phyloP scores from a whole-genome alignment of 768 basidiomycete species.

The Russula vinacea region DNA sequence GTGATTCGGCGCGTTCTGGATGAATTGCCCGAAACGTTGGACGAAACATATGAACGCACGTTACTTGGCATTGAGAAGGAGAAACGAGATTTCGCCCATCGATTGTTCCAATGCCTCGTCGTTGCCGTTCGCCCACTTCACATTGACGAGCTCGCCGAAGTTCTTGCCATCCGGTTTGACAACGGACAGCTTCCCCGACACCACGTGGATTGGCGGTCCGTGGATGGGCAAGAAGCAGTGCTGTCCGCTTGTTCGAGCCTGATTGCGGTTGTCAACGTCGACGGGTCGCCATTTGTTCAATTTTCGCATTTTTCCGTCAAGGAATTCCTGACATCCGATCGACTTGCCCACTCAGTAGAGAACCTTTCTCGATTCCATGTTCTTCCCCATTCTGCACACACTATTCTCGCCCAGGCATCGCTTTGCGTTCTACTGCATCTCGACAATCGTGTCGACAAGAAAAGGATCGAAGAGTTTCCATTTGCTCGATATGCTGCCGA shows the following conservation, averaged over 20 bases:
- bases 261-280: neutral
- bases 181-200: neutral
- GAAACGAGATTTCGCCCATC: slow-evolving; percentile 6
- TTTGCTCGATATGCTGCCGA: slow-evolving; percentile 2
- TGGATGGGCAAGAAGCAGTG: slow-evolving; percentile 8
- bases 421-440: slow-evolving; percentile 12
- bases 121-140: slow-evolving; percentile 1
- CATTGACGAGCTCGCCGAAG: slow-evolving; percentile 10
- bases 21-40: slow-evolving; percentile 5
- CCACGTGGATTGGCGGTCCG: neutral
- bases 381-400: slow-evolving; percentile 4
- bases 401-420: slow-evolving; percentile 7
- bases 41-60: slow-evolving; percentile 11
- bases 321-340: slow-evolving; percentile 17
- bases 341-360: neutral
- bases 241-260: slow-evolving; percentile 13
- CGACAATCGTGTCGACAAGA: neutral
- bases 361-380: slow-evolving; percentile 14
- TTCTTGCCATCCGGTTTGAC: slow-evolving; percentile 16
- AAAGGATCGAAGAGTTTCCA: neutral
- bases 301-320: slow-evolving; percentile 26
- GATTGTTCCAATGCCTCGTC: slow-evolving; percentile 4
- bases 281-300: slow-evolving; percentile 7
- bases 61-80: slow-evolving; percentile 3
- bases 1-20: slow-evolving; percentile 2